Evolutionary conservation across 2,329 filamentous ascomycete genomes (phyloP), one percentile per base, ranked within the genome.

Genomic region (Paecilomyces sp.): DNA sequence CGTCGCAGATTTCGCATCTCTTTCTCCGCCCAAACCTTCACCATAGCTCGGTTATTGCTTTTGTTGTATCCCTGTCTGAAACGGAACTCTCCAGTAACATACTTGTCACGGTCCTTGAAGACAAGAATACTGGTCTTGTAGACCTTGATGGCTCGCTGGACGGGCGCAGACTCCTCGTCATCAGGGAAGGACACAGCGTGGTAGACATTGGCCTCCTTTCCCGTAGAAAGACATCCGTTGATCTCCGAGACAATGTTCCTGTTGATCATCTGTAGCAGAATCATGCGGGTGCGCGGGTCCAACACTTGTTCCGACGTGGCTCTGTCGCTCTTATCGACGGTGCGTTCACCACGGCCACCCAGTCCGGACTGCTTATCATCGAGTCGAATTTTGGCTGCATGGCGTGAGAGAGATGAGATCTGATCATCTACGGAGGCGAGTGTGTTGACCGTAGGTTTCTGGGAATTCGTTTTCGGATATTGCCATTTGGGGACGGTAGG

Each of bases 141-240:
- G 56, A 99, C 91, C 79, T 99, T 99, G 81, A 97, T 92, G 12
- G 94, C 94, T 55, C 91, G 86, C 69, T 96, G 91, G 0, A 87
- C 77, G 0, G 84, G 78, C 22, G 82, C 67, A 18, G 76, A 74
- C 47, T 80, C 80, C 7, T 83, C 82, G 6, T 85, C 77, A 4
- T 79, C 75, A 2, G 82, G 79, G 0, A 85, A 79, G 2, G 86
- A 83, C 11, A 96, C 83, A 18, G 93, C 92, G 64, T 95, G 91
- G 77, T 99, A 99, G 28, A 99, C 94, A 73, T 99, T 99, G 61
- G 94, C 94, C 76, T 99, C 94, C 74, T 99, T 99, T 59, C 94
- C 94, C 0, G 94, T 99, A 62, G 91, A 96, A 67, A 99, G 84
- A 72, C 94, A 94, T 54, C 95, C 94, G 73, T 99, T 92, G 57